Conservation (phyloP, 179 eudicot species). For the Beta corolliflora region DNA sequence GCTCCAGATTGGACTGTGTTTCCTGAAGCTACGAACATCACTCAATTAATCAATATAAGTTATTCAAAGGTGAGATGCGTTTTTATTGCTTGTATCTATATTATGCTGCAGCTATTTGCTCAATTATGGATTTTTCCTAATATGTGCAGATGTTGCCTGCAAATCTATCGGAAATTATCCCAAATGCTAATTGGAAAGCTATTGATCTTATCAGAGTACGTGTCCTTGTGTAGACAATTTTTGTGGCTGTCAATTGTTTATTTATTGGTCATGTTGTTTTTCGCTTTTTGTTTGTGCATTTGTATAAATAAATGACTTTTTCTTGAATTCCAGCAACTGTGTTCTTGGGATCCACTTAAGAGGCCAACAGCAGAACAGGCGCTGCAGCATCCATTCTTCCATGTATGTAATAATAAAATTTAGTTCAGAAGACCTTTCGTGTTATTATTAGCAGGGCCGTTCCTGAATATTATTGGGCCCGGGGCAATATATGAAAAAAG, state of each 20-base stretch:
- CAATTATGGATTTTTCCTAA: not conserved
- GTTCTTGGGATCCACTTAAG: conserved; percentile 86
- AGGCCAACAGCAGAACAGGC: conserved; percentile 97
- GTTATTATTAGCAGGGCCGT: not conserved
- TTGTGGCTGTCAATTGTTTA: not conserved
- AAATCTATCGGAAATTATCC: conserved; percentile 68
- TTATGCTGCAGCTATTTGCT: conserved; percentile 7
- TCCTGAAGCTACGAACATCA: conserved; percentile 62
- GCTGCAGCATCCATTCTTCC: conserved; percentile 86
- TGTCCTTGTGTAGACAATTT: conserved; percentile 10
- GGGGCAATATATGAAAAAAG: too few species aligned
- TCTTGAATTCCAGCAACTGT: conserved; percentile 56
- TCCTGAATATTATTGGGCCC: too few species aligned
- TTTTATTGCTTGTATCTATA: not conserved
- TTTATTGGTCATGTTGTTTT: not conserved
- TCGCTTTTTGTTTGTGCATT: not conserved
- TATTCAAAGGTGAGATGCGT: conserved; percentile 58
- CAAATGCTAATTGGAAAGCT: conserved; percentile 88
- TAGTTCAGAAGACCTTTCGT: conserved; percentile 1
- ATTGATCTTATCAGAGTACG: conserved; percentile 77
- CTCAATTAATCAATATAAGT: conserved; percentile 57
- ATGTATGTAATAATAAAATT: conserved; percentile 39
- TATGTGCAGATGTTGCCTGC: conserved; percentile 59
- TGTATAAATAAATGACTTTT: conserved; percentile 10
- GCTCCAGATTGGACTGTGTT: conserved; percentile 69